Percentiles rank a stretch among this genome's conserved stretches.
Conservation (phyloP, 2,329 filamentous ascomycete genomes). For the Cercospora beticola region DNA sequence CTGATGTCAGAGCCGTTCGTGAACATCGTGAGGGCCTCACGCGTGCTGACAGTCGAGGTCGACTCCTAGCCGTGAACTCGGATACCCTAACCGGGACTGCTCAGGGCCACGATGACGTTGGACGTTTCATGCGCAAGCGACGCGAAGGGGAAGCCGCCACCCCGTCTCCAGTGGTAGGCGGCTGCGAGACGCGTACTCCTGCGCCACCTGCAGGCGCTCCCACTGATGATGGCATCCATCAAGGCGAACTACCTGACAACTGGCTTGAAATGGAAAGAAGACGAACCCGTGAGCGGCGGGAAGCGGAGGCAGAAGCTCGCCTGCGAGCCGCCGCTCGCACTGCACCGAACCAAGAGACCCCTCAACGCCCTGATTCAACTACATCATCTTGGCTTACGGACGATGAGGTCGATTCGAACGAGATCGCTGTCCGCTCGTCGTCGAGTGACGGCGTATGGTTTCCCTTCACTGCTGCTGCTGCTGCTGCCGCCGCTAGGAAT, state of each 20-base stretch:
- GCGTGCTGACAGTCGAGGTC: neutral
- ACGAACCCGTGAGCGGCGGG: neutral
- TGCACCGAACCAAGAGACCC: neutral
- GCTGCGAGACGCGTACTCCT: neutral
- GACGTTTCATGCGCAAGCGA: neutral
- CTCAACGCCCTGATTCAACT: neutral
- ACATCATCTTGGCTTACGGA: neutral
- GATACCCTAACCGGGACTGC: neutral
- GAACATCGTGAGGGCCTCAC: slow-evolving; percentile 1
- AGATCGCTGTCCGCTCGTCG: neutral
- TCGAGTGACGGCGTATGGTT: neutral
- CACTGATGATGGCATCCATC: neutral
- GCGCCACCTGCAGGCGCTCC: neutral
- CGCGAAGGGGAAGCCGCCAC: neutral
- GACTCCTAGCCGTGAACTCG: neutral
- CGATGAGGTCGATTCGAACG: neutral
- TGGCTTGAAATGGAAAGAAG: neutral
- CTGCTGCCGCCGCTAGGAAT: neutral
- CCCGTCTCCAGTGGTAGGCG: neutral
- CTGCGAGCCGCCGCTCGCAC: neutral
- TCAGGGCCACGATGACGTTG: neutral
- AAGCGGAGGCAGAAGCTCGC: neutral
- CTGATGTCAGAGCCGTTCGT: neutral
- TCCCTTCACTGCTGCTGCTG: neutral
- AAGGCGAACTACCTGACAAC: neutral